A percentile compares a stretch with the other conserved stretches of the same genome.
These are phyloP conservation scores for Triangularia setosa DNA, from an alignment of 2,329 filamentous ascomycete genomes.

Conservation along the genomic window DNA sequence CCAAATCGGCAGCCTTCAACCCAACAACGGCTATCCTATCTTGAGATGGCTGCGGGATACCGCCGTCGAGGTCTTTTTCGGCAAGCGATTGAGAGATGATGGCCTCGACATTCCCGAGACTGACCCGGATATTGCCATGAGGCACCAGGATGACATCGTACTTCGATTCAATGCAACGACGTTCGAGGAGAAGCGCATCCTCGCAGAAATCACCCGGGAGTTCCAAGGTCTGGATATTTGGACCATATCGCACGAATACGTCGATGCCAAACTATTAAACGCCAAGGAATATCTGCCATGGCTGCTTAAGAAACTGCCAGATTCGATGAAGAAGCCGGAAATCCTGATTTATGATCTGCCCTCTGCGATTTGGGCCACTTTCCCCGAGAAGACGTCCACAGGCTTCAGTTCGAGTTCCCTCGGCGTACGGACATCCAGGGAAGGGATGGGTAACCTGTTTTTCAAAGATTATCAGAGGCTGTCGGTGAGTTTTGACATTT, in stretches of 20 bases:
- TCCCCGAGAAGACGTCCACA: constrained; percentile 47
- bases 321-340: constrained; percentile 61
- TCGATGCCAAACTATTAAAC: constrained; percentile 76
- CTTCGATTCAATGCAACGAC: constrained; percentile 79
- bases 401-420: constrained; percentile 24
- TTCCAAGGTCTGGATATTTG: constrained; percentile 81
- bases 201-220: constrained; percentile 68
- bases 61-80: constrained; percentile 48
- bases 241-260: constrained; percentile 76
- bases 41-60: constrained; percentile 49
- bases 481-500: constrained; percentile 48
- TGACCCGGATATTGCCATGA: constrained; percentile 22
- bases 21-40: constrained; percentile 40
- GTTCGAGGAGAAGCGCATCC: constrained; percentile 61
- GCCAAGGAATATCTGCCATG: constrained; percentile 63
- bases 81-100: constrained; percentile 37
- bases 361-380: constrained; percentile 71
- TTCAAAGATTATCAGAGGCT: constrained; percentile 91
- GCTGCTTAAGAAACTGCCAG: constrained; percentile 72
- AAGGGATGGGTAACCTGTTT: constrained; percentile 67
- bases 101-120: neutral
- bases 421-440: constrained; percentile 32
- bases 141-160: constrained; percentile 78
- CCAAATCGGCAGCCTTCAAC: constrained; percentile 10
- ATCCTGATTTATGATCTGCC: constrained; percentile 82